phyloP scores from a whole-genome alignment of 768 basidiomycete genomes.

The Hysterangium stoloniferum region DNA sequence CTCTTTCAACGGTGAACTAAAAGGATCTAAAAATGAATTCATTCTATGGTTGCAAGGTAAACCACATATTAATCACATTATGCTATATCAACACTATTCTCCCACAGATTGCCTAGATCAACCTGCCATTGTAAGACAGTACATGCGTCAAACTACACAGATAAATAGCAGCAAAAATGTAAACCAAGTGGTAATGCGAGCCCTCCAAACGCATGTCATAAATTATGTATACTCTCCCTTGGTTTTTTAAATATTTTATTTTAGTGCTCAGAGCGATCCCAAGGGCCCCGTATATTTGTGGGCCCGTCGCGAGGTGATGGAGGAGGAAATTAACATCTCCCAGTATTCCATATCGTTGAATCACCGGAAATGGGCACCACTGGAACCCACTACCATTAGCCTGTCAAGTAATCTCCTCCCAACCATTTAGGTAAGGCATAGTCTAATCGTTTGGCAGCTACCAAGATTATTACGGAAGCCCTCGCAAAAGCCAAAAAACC shows the following conservation, averaged over 20 bases:
- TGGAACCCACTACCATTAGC: conserved; percentile 44
- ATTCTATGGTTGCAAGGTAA: conserved; percentile 67
- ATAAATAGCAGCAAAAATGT: conserved; percentile 47
- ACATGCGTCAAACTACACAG: conserved; percentile 62
- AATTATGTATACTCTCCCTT: background rate
- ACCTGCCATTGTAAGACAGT: conserved; percentile 60
- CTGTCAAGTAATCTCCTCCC: conserved; percentile 23
- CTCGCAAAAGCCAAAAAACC: conserved; percentile 45
- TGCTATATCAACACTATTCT: background rate
- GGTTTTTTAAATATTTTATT: conserved; percentile 5
- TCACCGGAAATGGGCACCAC: conserved; percentile 41
- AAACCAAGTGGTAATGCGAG: conserved; percentile 44
- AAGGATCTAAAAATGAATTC: conserved; percentile 63
- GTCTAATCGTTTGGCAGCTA: conserved; percentile 17
- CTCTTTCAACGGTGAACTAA: conserved; percentile 45
- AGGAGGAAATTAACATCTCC: conserved; percentile 45
- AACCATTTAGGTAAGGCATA: background rate
- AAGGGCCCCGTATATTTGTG: conserved; percentile 70
- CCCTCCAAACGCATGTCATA: conserved; percentile 50
- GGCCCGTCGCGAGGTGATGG: conserved; percentile 64
- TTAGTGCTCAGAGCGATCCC: conserved; percentile 60
- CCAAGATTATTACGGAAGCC: conserved; percentile 36
- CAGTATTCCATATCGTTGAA: conserved; percentile 25
- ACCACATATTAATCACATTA: background rate
- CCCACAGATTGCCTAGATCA: conserved; percentile 61